A percentile compares a stretch with the other conserved stretches of the same genome.
phyloP scores from a whole-genome alignment of 306 rosid genomes.

The Cucumis hystrix region DNA sequence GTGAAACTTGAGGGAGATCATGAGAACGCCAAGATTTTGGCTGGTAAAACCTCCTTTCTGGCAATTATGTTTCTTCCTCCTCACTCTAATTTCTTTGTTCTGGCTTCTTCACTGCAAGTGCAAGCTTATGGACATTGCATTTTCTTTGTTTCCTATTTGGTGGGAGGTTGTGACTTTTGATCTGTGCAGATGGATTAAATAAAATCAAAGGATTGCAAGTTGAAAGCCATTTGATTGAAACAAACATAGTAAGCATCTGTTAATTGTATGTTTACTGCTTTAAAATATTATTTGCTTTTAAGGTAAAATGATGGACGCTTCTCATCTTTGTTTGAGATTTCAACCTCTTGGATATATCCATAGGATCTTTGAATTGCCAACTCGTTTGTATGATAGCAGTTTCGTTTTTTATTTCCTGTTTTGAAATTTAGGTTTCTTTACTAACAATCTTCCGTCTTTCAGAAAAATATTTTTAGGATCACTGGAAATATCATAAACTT shows the following conservation, averaged over 20 bases:
- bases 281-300: neutral
- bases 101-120: neutral
- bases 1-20: constrained; percentile 68
- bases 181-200: constrained; percentile 40
- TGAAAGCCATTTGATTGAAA: constrained; percentile 37
- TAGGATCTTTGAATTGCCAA: neutral
- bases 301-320: neutral
- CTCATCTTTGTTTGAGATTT: neutral
- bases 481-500: neutral
- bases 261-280: neutral
- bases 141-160: neutral
- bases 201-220: constrained; percentile 45
- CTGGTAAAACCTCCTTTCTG: constrained; percentile 31
- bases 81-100: neutral
- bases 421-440: neutral
- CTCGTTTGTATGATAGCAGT: neutral
- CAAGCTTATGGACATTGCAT: neutral
- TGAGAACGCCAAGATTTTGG: constrained; percentile 59
- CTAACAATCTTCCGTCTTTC: neutral
- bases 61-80: neutral
- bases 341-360: neutral
- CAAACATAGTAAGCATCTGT: constrained; percentile 57
- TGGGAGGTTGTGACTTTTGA: neutral
- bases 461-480: neutral
- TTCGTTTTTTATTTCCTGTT: neutral